These are phyloP conservation scores for Candida yuanshanica DNA, from an alignment of 805 yeast species.

Conservation along the genomic window DNA sequence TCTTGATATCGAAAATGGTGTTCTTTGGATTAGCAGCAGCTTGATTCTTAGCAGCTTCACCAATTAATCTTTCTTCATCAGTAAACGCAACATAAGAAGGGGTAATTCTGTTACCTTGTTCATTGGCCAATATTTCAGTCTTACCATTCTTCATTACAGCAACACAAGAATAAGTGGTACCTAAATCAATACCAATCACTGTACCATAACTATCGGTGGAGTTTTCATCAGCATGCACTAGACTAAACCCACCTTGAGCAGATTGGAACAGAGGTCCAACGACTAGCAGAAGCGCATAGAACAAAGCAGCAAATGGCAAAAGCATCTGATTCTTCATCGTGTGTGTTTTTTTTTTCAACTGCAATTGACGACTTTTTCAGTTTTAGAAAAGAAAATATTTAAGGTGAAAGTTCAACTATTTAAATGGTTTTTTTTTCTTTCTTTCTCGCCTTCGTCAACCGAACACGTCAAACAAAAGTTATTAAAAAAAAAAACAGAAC, in stretches of 20 bases:
- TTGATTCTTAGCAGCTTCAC: conserved; percentile 96
- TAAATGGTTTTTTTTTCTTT: background rate
- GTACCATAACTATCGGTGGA: conserved; percentile 47
- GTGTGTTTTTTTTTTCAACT: background rate
- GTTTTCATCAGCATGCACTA: conserved; percentile 22
- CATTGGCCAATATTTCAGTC: conserved; percentile 90
- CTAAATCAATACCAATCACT: conserved; percentile 92
- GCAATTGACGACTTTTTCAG: background rate
- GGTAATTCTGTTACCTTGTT: conserved; percentile 96
- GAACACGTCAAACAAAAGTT: background rate
- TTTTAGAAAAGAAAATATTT: background rate
- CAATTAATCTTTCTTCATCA: conserved; percentile 86
- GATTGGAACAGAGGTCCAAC: conserved; percentile 19
- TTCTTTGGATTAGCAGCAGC: conserved; percentile 84
- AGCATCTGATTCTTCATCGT: conserved; percentile 23
- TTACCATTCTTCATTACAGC: conserved; percentile 81
- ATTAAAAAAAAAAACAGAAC: conserved; percentile 5
- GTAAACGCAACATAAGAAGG: conserved; percentile 94
- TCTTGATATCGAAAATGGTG: conserved; percentile 87
- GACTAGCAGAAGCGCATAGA: conserved; percentile 24
- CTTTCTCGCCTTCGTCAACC: background rate
- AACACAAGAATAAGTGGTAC: conserved; percentile 96
- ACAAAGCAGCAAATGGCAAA: conserved; percentile 29
- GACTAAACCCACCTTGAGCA: conserved; percentile 13
- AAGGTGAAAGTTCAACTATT: background rate